A percentile compares a stretch with the other conserved stretches of the same genome.
Conservation (phyloP, 495 filamentous ascomycete genomes). For the Massariosphaeria phaeospora region DNA sequence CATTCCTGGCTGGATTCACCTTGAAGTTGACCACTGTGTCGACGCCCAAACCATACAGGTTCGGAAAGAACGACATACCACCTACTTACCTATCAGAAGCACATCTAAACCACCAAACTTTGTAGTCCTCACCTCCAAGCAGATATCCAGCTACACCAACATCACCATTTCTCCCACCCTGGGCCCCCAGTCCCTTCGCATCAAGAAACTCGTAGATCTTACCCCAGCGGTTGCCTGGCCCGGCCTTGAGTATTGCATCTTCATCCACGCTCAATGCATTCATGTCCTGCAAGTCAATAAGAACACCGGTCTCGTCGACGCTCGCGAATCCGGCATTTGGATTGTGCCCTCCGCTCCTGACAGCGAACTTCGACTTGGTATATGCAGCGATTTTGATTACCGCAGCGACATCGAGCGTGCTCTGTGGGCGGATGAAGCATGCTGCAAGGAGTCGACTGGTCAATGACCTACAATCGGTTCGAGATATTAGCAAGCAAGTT, state of each 20-base stretch:
- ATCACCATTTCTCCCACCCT: slow-evolving; percentile 5
- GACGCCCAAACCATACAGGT: slow-evolving; percentile 8
- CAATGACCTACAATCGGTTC: slow-evolving; percentile 7
- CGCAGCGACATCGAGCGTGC: slow-evolving; percentile 19
- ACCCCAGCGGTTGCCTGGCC: slow-evolving; percentile 11
- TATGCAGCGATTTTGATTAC: slow-evolving; percentile 28
- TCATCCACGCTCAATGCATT: not conserved
- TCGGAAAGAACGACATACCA: slow-evolving; percentile 14
- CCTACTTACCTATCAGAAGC: not conserved
- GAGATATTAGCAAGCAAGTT: too few species aligned
- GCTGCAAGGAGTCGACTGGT: slow-evolving; percentile 15
- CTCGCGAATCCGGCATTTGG: slow-evolving; percentile 44
- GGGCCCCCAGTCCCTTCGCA: not conserved
- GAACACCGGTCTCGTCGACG: slow-evolving; percentile 41
- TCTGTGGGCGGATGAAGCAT: slow-evolving; percentile 12
- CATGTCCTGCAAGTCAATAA: slow-evolving; percentile 43
- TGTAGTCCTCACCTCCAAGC: slow-evolving; percentile 14
- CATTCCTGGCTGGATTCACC: not conserved
- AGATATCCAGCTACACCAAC: slow-evolving; percentile 11
- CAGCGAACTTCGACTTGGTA: slow-evolving; percentile 43
- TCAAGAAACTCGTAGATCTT: slow-evolving; percentile 17
- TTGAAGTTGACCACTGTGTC: slow-evolving; percentile 22
- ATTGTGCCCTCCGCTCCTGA: slow-evolving; percentile 48
- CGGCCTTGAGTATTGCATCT: not conserved
- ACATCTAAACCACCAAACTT: too few species aligned